Base-by-base conservation (phyloP, 2,329 filamentous ascomycete genomes). In the Helicocarpus griseus region DNA sequence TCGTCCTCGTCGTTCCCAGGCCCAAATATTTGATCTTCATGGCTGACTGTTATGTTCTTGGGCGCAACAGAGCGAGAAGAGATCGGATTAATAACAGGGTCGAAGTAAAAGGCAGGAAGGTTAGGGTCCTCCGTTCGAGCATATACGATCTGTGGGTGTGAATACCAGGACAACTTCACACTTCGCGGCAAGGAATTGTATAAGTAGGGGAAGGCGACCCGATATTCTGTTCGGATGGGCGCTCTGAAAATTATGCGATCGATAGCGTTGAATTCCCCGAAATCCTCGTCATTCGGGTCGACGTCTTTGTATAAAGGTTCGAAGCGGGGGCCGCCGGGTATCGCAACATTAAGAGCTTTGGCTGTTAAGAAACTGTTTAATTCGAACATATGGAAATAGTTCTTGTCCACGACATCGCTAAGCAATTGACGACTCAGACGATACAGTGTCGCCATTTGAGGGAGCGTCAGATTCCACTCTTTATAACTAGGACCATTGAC, bases 241-340 rank as follows among this genome's bases (percentile, higher is more conserved):
- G 87, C 85, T 58, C 93, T 86, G 78, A 98, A 98, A 60, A 98
- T 98, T 70, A 98, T 98, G 60, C 94, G 88, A 64, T 98, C 93
- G 61, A 98, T 98, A 31, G 93, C 93, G 65, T 98, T 98, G 77
- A 98, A 98, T 70, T 98, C 93, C 70, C 93, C 93, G 70, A 98
- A 98, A 65, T 98, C 93, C 69, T 98, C 93, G 60, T 97, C 91
- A 61, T 98, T 98, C 1, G 93, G 93, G 67, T 98, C 90, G 55
- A 98, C 90, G 62, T 98, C 93, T 72, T 98, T 98, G 77, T 96
- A 98, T 19, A 98, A 69, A 22, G 93, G 93, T 70, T 98, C 93
- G 57, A 98, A 98, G 28, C 93, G 84, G 55, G 93, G 93, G 8
- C 93, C 94, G 65, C 93, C 93, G n/a, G 93, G 93, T 50, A 98